Conservation (phyloP, 1,284 basidiomycete genomes). For the Leccinum ambiguum region DNA sequence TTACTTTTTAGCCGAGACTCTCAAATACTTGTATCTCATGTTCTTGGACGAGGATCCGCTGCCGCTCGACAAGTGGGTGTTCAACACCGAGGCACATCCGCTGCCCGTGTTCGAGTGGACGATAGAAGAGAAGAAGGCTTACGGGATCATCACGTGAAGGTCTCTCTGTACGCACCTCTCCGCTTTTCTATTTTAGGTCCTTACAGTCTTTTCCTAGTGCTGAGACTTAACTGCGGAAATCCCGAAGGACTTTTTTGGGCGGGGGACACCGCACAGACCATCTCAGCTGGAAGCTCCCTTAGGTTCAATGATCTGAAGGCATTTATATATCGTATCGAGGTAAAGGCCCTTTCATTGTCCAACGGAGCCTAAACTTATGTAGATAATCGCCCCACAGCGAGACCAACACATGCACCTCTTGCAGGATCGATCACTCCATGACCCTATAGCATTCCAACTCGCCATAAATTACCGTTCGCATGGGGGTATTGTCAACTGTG, state of each 20-base stretch:
- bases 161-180: not conserved
- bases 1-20: conserved; percentile 72
- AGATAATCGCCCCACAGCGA: conserved; percentile 15
- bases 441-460: conserved; percentile 58
- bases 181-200: too few relatives aligned
- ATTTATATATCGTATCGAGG: conserved; percentile 61
- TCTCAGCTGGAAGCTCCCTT: conserved; percentile 70
- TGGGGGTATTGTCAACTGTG: conserved; percentile 67
- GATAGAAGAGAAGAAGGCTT: conserved; percentile 43
- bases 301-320: conserved; percentile 72
- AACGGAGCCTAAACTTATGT: not conserved
- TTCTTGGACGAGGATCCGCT: conserved; percentile 57
- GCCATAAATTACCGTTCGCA: conserved; percentile 71
- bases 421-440: conserved; percentile 18
- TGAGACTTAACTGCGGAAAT: conserved; percentile 40
- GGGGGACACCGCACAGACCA: conserved; percentile 78
- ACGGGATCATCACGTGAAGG: conserved; percentile 24
- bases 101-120: conserved; percentile 75
- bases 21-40: conserved; percentile 68
- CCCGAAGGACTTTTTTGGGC: conserved; percentile 74
- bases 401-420: conserved; percentile 18
- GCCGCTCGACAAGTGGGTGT: conserved; percentile 73
- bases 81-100: conserved; percentile 85
- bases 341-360: conserved; percentile 19
- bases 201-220: too few relatives aligned